phyloP scores from a whole-genome alignment of 805 yeast genomes.

The Candida mattraensis region DNA sequence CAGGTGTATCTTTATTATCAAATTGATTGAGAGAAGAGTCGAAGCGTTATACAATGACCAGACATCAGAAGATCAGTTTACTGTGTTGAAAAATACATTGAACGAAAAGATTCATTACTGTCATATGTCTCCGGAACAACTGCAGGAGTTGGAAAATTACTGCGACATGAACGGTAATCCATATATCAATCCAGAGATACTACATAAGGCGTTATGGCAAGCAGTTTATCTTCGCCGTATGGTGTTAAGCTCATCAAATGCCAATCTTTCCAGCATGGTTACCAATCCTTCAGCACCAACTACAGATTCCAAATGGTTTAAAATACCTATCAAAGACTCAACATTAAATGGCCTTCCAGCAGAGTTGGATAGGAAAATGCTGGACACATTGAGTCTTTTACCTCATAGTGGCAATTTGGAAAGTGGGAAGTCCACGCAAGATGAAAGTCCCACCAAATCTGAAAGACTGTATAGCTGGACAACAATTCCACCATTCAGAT shows the following conservation, averaged over 20 bases:
- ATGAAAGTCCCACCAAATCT: slow-evolving; percentile 9
- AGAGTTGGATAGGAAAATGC: slow-evolving; percentile 30
- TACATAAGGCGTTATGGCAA: slow-evolving; percentile 52
- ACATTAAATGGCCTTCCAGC: slow-evolving; percentile 47
- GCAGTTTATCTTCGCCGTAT: slow-evolving; percentile 42
- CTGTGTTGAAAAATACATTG: slow-evolving; percentile 34
- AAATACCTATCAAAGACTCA: slow-evolving; percentile 46
- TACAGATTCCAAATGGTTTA: slow-evolving; percentile 36
- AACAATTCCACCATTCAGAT: slow-evolving; percentile 52
- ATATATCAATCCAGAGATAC: slow-evolving; percentile 38
- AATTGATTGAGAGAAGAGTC: slow-evolving; percentile 39
- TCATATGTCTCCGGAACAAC: slow-evolving; percentile 48
- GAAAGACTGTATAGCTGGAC: slow-evolving; percentile 37
- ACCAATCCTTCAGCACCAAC: slow-evolving; percentile 31
- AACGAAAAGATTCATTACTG: slow-evolving; percentile 46
- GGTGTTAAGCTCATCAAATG: slow-evolving; percentile 34
- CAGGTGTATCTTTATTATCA: slow-evolving; percentile 47
- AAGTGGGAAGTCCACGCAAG: slow-evolving; percentile 30
- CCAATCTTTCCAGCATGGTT: slow-evolving; percentile 31
- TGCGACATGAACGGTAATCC: slow-evolving; percentile 37
- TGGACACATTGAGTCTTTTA: slow-evolving; percentile 23
- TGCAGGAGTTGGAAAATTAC: slow-evolving; percentile 43
- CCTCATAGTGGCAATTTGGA: slow-evolving; percentile 14
- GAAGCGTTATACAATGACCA: slow-evolving; percentile 18
- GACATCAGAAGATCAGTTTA: slow-evolving; percentile 22